phyloP scores from a whole-genome alignment of 2,329 filamentous ascomycete genomes.

The Diplodia mutila region DNA sequence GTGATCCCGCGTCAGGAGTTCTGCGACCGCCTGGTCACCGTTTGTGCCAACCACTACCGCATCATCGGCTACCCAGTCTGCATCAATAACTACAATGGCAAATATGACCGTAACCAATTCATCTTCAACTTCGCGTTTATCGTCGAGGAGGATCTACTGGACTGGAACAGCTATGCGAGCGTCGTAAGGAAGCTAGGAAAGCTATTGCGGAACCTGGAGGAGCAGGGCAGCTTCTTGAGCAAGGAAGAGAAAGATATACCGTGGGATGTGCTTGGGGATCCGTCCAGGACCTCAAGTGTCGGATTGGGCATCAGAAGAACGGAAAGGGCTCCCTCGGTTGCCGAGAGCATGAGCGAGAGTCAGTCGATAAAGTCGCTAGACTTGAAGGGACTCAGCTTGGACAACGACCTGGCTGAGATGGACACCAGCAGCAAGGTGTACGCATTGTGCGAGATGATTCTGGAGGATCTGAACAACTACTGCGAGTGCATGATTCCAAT shows the following conservation, averaged over 20 bases:
- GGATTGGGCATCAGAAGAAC: constrained; percentile 20
- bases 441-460: constrained; percentile 79
- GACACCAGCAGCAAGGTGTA: constrained; percentile 57
- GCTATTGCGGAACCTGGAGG: constrained; percentile 87
- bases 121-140: constrained; percentile 98
- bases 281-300: constrained; percentile 2
- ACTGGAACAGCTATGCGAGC: constrained; percentile 79
- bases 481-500: constrained; percentile 99
- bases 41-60: constrained; percentile 74
- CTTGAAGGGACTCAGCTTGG: constrained; percentile 15
- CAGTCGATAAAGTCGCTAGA: constrained; percentile 15
- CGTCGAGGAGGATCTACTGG: constrained; percentile 65
- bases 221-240: constrained; percentile 83
- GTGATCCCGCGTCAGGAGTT: constrained; percentile 95
- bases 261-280: constrained; percentile 17
- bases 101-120: constrained; percentile 91
- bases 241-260: constrained; percentile 51
- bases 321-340: constrained; percentile 4
- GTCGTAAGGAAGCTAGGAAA: constrained; percentile 85
- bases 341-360: constrained; percentile 15
- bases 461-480: constrained; percentile 95
- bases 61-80: constrained; percentile 89
- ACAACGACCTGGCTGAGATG: constrained; percentile 36
- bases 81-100: constrained; percentile 69
- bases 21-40: constrained; percentile 85